Conservation (phyloP, 2,329 filamentous ascomycete species). For the Xylariaceae sp. region DNA sequence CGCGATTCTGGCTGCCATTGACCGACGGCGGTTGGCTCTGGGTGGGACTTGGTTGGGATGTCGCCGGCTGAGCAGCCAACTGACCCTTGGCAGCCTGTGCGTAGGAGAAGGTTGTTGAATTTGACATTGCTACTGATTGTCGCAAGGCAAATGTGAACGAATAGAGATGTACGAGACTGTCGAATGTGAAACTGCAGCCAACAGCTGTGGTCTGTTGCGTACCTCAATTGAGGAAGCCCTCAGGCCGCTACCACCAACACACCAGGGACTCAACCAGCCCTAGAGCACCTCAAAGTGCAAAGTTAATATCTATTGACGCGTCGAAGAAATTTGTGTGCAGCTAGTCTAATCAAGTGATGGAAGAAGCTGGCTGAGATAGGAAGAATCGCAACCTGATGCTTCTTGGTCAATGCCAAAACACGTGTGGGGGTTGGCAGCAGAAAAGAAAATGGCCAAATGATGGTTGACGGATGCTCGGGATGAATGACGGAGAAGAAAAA, state of each 20-base stretch:
- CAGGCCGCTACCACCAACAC: conserved; percentile 39
- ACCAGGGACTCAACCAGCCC: conserved; percentile 36
- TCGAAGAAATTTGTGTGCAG: conserved; percentile 22
- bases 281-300: conserved; percentile 36
- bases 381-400: conserved; percentile 6
- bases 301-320: conserved; percentile 22
- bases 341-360: not conserved
- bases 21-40: conserved; percentile 43
- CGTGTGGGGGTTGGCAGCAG: not conserved
- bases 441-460: conserved; percentile 1
- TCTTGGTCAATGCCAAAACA: conserved; percentile 18
- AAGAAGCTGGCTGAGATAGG: not conserved
- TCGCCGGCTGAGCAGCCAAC: conserved; percentile 48
- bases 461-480: conserved; percentile 1
- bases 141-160: conserved; percentile 20
- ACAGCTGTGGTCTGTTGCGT: conserved; percentile 32
- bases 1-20: conserved; percentile 44
- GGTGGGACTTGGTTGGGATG: conserved; percentile 39
- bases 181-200: conserved; percentile 29
- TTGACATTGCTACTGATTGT: conserved; percentile 53
- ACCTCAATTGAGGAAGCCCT: conserved; percentile 34
- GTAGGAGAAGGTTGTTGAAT: conserved; percentile 79
- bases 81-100: conserved; percentile 93
- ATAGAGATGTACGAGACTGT: conserved; percentile 17
- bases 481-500: conserved; percentile 5